Evolutionary conservation across 2,329 filamentous ascomycete species (phyloP), one percentile per base, ranked within the genome.

Genomic region (Fusarium sp.): DNA sequence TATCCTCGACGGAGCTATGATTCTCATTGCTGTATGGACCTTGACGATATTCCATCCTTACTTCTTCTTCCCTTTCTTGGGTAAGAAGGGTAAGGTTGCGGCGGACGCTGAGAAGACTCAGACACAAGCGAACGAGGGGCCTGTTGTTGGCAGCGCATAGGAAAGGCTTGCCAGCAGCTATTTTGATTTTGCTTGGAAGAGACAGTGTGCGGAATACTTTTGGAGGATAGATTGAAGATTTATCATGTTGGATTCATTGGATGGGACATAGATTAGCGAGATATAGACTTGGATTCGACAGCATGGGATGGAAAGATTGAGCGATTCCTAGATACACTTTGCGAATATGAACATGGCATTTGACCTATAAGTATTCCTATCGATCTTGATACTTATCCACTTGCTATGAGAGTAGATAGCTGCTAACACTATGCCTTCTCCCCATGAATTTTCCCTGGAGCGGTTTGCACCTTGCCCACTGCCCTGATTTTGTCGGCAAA

Each of bases 1-100:
- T 4, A 72, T 69, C 11, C 66, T 72, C 1, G 70, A 72, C 4
- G 70, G 70, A 7, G 59, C 57, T 3, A 72, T 72, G 70, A 70
- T 72, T 3, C 69, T 72, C 3, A 48, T 61, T 4, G 52, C 69
- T 0, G 66, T 72, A 1, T 70, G 66, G 70, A 70, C 57, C 9
- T 27, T 72, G 7, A 72, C 70, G 0, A 55, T 71, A 3, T 68
- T 72, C 32, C 70, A 72, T 8, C 70, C 67, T 0, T 59, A 69
- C 27, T 71, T 70, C 54, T 72, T 48, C 6, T 72, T 73, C 14
- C 67, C 70, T 1, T 72, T 45, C 24, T 8, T 73, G 1, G 48
- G 52, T 1, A 71, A 62, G 14, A 72, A 64, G 6, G n/a, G 51
- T 0, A 59, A 56, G 16, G 46, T 54, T 11, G 51, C 47, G 0